These are phyloP conservation scores for Austroboletus novae-zelandiae DNA, from an alignment of 1,284 basidiomycete species.

Conservation along the genomic window DNA sequence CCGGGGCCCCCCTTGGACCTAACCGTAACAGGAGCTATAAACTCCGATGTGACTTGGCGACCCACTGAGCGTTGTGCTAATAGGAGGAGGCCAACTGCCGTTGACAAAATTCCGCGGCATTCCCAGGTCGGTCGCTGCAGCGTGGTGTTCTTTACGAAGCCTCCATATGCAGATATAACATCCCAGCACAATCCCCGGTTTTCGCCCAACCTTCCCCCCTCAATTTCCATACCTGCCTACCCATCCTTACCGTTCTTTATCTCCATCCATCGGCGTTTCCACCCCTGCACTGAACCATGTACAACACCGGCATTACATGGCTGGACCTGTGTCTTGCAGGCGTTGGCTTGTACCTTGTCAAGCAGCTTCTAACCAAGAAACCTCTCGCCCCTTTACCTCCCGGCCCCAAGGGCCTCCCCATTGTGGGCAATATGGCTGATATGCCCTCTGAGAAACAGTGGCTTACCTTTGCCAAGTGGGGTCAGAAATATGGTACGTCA, in stretches of 20 bases:
- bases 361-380: constrained; percentile 21
- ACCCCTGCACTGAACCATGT: constrained; percentile 11
- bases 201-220: constrained; percentile 1
- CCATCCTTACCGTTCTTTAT: constrained; percentile 14
- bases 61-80: not conserved
- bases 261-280: not conserved
- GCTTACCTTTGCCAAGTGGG: constrained; percentile 34
- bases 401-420: constrained; percentile 30
- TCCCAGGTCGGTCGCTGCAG: constrained; percentile 14
- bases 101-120: constrained; percentile 18
- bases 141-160: constrained; percentile 11
- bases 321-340: constrained; percentile 33
- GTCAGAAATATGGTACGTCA: constrained; percentile 29
- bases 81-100: constrained; percentile 5
- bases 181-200: not conserved
- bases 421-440: constrained; percentile 35
- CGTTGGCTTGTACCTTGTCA: constrained; percentile 30
- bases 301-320: constrained; percentile 26
- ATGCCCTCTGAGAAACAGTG: constrained; percentile 34
- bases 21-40: not conserved
- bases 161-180: constrained; percentile 22
- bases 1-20: not conserved
- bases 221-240: constrained; percentile 5
- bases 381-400: constrained; percentile 26
- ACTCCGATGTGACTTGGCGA: constrained; percentile 8